These are phyloP conservation scores for Alternaria panax DNA, from an alignment of 2,329 filamentous ascomycete genomes.

Conservation along the genomic window DNA sequence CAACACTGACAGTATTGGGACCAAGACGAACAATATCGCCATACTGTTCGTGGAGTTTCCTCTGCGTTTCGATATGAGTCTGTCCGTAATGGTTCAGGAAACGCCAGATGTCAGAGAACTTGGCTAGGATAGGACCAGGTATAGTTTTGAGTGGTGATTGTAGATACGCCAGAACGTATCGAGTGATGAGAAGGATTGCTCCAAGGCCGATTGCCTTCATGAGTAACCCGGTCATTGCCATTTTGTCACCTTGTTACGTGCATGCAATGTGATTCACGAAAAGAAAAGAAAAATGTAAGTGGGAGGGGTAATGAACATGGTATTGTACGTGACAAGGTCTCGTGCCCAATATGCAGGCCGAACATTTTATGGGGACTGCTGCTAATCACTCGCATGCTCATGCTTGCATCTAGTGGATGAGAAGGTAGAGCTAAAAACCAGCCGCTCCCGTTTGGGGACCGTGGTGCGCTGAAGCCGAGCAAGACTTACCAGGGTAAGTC, in stretches of 20 bases:
- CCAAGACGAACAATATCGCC: constrained; percentile 41
- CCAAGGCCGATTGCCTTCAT: constrained; percentile 24
- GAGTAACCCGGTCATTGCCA: constrained; percentile 24
- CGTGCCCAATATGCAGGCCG: neutral
- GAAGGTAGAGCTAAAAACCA: neutral
- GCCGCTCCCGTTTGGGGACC: neutral
- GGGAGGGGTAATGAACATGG: neutral
- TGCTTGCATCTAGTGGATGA: neutral
- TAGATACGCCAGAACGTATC: constrained; percentile 34
- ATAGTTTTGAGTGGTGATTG: constrained; percentile 41
- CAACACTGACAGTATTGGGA: constrained; percentile 41
- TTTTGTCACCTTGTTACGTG: constrained; percentile 11
- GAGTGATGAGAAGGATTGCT: constrained; percentile 20
- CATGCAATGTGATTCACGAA: constrained; percentile 2
- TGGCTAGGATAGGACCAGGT: constrained; percentile 44
- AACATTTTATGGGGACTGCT: neutral
- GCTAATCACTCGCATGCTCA: neutral
- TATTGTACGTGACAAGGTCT: neutral
- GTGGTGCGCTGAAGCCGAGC: neutral
- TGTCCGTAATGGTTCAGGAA: constrained; percentile 38
- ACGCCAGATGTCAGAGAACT: constrained; percentile 45
- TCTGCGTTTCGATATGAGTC: constrained; percentile 42
- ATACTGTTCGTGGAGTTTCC: constrained; percentile 38
- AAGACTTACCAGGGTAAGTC: neutral
- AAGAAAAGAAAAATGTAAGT: neutral